Evolutionary conservation across 164 flowering plant genomes (phyloP), one percentile per base, ranked within the genome.

Genomic region (Malania oleifera): DNA sequence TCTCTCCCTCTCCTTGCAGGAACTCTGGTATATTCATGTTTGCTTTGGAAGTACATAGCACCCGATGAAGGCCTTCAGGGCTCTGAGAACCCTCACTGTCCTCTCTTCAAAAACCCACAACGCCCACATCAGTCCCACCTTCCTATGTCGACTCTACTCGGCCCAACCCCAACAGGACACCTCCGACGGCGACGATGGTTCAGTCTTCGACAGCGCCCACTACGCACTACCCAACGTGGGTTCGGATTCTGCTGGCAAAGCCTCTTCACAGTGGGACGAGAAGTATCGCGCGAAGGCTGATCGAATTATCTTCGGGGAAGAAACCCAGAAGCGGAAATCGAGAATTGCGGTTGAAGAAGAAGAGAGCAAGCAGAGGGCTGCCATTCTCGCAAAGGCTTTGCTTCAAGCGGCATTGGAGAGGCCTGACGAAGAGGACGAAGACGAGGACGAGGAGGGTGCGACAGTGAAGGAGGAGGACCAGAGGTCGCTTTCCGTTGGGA

Each of bases 381-480:
- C 53, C 0, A 14, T 48, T 31, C 82, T 91, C 22, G 91, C 97
- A 0, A 84, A 66, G 70, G 73, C 79, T 1, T 61, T 95, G 58
- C 81, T 95, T 6, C 74, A 81, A 50, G 82, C 87, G 35, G 87
- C 86, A 0, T 35, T 89, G 64, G 78, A 61, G 62, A 45, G 57
- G 34, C 63, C 79, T 0, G 93, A 84, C 23, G 81, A 74, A 20
- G 89, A 72, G 13, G 81, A 73, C 38, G 89, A 72, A 10, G 81
- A 73, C 38, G 86, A 75, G 12, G 82, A 75, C 6, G 78, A 68
- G 27, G 86, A 62, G 57, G 73, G 70, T 24, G 46, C 43, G 67
- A 52, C 39, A 51, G 96, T 91, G 51, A 82, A 77, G 70, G 95
- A 79, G 67, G 99, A 95, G 58, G 90, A 95, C 64, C 97, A 91